These are phyloP conservation scores for Aspergillus sp. DNA, from an alignment of 2,329 filamentous ascomycete species.

Conservation along the genomic window DNA sequence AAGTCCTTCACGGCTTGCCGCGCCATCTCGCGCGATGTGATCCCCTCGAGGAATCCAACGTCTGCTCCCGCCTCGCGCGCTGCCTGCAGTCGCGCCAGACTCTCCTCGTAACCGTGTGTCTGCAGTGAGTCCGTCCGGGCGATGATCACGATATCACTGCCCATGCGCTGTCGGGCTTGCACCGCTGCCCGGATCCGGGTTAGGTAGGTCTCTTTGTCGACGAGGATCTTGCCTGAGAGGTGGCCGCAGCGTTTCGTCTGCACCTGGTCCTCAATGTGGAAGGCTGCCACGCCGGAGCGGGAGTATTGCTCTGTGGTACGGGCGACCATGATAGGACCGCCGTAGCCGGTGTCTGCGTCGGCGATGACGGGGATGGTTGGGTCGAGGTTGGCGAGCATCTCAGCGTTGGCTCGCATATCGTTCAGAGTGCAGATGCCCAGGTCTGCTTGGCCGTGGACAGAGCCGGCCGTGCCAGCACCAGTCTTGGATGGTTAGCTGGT, in stretches of 20 bases:
- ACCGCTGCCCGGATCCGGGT: constrained; percentile 35
- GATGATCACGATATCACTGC: constrained; percentile 41
- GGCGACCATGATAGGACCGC: constrained; percentile 46
- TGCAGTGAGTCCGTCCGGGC: constrained; percentile 39
- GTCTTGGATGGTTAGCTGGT: constrained; percentile 30
- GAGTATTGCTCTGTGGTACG: constrained; percentile 48
- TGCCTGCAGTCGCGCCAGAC: constrained; percentile 32
- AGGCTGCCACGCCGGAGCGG: constrained; percentile 50
- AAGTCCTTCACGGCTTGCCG: constrained; percentile 30
- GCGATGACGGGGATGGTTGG: constrained; percentile 48
- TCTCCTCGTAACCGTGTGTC: constrained; percentile 36
- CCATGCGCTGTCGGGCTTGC: constrained; percentile 26
- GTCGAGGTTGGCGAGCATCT: constrained; percentile 50
- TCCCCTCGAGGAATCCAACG: constrained; percentile 39
- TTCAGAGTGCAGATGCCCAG: constrained; percentile 48
- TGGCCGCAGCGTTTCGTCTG: constrained; percentile 40
- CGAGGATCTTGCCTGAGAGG: constrained; percentile 35
- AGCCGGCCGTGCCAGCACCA: constrained; percentile 48
- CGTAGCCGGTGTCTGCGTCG: constrained; percentile 53
- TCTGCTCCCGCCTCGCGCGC: constrained; percentile 38
- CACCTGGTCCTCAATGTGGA: constrained; percentile 57
- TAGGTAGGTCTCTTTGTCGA: constrained; percentile 28
- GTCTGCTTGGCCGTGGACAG: constrained; percentile 46
- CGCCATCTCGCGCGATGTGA: constrained; percentile 35
- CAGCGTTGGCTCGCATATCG: constrained; percentile 50